A percentile compares a stretch with the other conserved stretches of the same genome.
Conservation (phyloP, 129 eudicot species). For the Lactuca saligna region DNA sequence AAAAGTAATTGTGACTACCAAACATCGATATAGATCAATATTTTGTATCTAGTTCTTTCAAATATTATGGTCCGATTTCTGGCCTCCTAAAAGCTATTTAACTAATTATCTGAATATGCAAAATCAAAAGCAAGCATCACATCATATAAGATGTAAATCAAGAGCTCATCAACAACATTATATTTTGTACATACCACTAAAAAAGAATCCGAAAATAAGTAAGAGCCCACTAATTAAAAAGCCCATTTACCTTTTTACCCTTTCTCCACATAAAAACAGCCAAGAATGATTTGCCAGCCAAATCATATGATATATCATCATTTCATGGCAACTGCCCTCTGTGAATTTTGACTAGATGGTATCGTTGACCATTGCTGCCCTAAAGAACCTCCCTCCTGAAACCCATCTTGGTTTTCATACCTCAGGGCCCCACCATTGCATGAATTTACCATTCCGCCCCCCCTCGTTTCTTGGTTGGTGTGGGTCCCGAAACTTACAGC, state of each 20-base stretch:
- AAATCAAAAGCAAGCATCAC: too few species aligned
- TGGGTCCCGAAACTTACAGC: constrained; percentile 31
- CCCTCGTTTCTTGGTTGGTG: constrained; percentile 35
- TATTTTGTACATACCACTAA: constrained; percentile 31
- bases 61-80: too few species aligned
- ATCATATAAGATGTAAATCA: neutral
- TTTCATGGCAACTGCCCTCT: constrained; percentile 59
- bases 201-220: constrained; percentile 21
- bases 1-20: too few species aligned
- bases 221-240: constrained; percentile 12
- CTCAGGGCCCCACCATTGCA: constrained; percentile 28
- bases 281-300: constrained; percentile 87
- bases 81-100: too few species aligned
- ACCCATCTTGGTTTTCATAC: constrained; percentile 36
- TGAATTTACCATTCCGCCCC: constrained; percentile 22
- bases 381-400: constrained; percentile 37
- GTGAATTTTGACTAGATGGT: constrained; percentile 40
- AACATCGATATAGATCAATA: too few species aligned
- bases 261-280: constrained; percentile 46
- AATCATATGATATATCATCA: constrained; percentile 21
- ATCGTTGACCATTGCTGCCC: constrained; percentile 51
- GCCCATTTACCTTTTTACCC: constrained; percentile 30
- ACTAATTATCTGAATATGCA: too few species aligned
- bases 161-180: constrained; percentile 22
- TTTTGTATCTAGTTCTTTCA: too few species aligned